phyloP scores from a whole-genome alignment of 2,329 filamentous ascomycete genomes.

The Arthrocladium fulminans region DNA sequence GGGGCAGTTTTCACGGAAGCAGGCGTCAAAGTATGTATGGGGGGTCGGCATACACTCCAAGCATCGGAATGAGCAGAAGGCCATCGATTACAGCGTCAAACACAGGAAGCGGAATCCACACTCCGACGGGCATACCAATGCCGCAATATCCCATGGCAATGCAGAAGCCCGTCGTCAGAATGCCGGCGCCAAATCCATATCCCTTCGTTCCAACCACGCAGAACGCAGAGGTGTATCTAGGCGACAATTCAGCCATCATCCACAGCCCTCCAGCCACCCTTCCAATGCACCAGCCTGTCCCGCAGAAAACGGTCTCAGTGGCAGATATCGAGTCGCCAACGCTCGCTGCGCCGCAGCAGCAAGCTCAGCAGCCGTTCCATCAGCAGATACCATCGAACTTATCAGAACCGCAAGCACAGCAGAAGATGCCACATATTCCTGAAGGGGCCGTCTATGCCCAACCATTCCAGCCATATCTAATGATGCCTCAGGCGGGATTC shows the following conservation, averaged over 20 bases:
- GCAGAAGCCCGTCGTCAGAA: slow-evolving; percentile 65
- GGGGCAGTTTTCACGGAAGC: slow-evolving; percentile 62
- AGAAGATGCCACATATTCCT: slow-evolving; percentile 69
- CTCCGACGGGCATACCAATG: slow-evolving; percentile 39
- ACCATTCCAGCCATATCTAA: slow-evolving; percentile 72
- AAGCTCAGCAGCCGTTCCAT: slow-evolving; percentile 79
- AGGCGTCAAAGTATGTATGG: slow-evolving; percentile 73
- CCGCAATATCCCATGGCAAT: slow-evolving; percentile 47
- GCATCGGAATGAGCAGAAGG: slow-evolving; percentile 75
- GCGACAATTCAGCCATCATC: slow-evolving; percentile 6
- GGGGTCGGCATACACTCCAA: slow-evolving; percentile 76
- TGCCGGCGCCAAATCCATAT: slow-evolving; percentile 43
- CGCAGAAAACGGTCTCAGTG: slow-evolving; percentile 88
- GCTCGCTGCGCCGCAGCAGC: slow-evolving; percentile 52
- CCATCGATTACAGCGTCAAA: slow-evolving; percentile 57
- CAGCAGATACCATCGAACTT: slow-evolving; percentile 82
- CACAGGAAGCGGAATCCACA: slow-evolving; percentile 8
- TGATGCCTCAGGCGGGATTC: slow-evolving; percentile 52
- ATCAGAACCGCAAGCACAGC: slow-evolving; percentile 38
- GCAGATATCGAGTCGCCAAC: slow-evolving; percentile 84
- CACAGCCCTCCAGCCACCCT: slow-evolving; percentile 45
- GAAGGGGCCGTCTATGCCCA: slow-evolving; percentile 86
- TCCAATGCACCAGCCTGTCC: slow-evolving; percentile 87
- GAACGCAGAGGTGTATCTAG: slow-evolving; percentile 1
- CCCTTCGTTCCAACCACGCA: slow-evolving; percentile 38